These are phyloP conservation scores for Penicillium simplicissimum DNA, from an alignment of 495 filamentous ascomycete genomes.

Conservation along the genomic window DNA sequence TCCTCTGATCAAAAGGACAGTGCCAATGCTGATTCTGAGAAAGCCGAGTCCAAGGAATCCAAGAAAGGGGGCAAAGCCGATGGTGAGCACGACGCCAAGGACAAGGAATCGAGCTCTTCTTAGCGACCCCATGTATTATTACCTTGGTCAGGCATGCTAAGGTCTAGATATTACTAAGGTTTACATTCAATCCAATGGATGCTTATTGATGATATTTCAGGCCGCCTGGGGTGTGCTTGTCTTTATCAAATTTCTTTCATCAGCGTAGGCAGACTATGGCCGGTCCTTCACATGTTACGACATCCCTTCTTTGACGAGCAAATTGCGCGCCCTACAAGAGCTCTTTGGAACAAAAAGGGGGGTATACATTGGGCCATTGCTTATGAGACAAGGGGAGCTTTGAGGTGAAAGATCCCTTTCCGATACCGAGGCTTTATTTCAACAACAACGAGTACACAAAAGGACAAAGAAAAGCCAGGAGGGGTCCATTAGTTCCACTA, in stretches of 20 bases:
- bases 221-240: too few species aligned
- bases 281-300: too few species aligned
- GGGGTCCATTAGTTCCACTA: too few species aligned
- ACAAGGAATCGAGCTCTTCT: neutral
- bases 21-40: neutral
- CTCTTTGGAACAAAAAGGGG: too few species aligned
- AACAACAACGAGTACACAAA: neutral
- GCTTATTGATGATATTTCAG: too few species aligned
- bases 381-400: neutral
- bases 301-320: too few species aligned
- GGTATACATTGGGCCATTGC: neutral
- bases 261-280: too few species aligned
- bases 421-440: neutral
- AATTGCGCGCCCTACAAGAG: too few species aligned
- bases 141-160: neutral
- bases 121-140: neutral
- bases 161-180: neutral
- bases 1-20: neutral
- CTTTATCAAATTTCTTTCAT: too few species aligned
- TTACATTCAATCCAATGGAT: too few species aligned
- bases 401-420: neutral
- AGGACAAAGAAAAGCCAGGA: neutral
- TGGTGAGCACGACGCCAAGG: neutral
- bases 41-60: neutral
- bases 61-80: neutral